Percentiles rank a stretch among this genome's conserved stretches.
Conservation (phyloP, 2,329 filamentous ascomycete species). For the Huntiella decipiens region DNA sequence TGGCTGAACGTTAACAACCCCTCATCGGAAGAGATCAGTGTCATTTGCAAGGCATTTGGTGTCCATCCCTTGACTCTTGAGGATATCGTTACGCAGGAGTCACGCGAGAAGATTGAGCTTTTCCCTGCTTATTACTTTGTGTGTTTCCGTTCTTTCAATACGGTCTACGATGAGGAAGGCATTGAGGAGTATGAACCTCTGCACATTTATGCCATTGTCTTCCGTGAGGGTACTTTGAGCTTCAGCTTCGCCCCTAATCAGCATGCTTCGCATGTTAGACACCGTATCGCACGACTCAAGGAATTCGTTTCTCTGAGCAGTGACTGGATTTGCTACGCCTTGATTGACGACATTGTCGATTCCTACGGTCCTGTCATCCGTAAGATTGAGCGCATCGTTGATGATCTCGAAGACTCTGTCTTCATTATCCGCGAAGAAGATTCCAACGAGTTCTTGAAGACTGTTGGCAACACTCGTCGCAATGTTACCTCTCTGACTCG, state of each 20-base stretch:
- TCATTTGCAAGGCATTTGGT: constrained; percentile 83
- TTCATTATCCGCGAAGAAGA: constrained; percentile 84
- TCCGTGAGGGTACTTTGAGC: constrained; percentile 82
- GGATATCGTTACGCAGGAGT: constrained; percentile 88
- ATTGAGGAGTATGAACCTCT: constrained; percentile 81
- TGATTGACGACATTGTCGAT: constrained; percentile 98
- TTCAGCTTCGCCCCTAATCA: constrained; percentile 82
- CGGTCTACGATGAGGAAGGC: constrained; percentile 56
- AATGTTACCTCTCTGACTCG: constrained; percentile 88
- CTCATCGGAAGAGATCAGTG: constrained; percentile 69
- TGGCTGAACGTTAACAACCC: constrained; percentile 92
- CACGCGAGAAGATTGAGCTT: constrained; percentile 93
- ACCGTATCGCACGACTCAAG: constrained; percentile 77
- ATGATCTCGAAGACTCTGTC: constrained; percentile 86
- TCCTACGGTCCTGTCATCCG: constrained; percentile 80
- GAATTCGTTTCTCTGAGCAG: constrained; percentile 89
- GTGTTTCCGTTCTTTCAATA: constrained; percentile 82
- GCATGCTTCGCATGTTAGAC: constrained; percentile 75
- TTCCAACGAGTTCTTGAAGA: constrained; percentile 67
- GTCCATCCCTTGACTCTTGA: constrained; percentile 91
- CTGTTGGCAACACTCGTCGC: constrained; percentile 80
- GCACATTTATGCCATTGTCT: constrained; percentile 93
- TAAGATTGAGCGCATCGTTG: constrained; percentile 71
- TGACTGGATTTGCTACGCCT: constrained; percentile 97
- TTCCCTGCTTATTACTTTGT: constrained; percentile 98